Evolutionary conservation across 768 basidiomycete species (phyloP), one percentile per base, ranked within the genome.

Genomic region (Pleurotus eryngii): DNA sequence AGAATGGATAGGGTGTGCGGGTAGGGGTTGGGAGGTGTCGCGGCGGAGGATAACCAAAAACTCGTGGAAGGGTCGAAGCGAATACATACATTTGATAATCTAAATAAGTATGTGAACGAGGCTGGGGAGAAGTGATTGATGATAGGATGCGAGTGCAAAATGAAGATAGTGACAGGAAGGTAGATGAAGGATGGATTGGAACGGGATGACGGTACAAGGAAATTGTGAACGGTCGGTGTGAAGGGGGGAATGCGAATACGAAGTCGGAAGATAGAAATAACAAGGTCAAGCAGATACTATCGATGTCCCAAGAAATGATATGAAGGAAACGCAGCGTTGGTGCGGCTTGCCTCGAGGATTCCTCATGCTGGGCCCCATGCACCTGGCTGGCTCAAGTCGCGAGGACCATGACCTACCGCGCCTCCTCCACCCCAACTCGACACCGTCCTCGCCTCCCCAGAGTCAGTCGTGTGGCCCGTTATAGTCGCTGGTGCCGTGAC

Each of bases 401-500:
- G 74, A 20, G 75, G 69, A 27, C 70, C 55, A 42, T 18, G 51
- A 20, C 39, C n/a, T 22, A 15, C 9, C 37, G 39, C 24, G 22
- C n/a, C 39, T 54, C 37, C 51, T 22, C 72, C 76, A 26, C 74
- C 76, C 82, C 80, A 82, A 64, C 79, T 83, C 47, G 75, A 68
- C 15, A 77, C 72, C 38, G 76, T 78, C 20, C 70, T 54, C 39
- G 51, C 69, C 35, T 73, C 78, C 54, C 80, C 77, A 55, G 78
- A 76, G 45, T 81, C 84, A 15, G 85, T 85, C 64, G 79, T 76
- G 20, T 50, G 49, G 11, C 82, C 81, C 14, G 77, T 77, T 9
- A 86, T 67, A 5, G 85, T 87, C 47, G 80, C 78, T 42, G 89
- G 78, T 15, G 81, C 80, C 4, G 88, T 88, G 18, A 89, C 78